Evolutionary conservation across 108 stramenopile genomes (phyloP).

Genomic region (Parmales sp.): DNA sequence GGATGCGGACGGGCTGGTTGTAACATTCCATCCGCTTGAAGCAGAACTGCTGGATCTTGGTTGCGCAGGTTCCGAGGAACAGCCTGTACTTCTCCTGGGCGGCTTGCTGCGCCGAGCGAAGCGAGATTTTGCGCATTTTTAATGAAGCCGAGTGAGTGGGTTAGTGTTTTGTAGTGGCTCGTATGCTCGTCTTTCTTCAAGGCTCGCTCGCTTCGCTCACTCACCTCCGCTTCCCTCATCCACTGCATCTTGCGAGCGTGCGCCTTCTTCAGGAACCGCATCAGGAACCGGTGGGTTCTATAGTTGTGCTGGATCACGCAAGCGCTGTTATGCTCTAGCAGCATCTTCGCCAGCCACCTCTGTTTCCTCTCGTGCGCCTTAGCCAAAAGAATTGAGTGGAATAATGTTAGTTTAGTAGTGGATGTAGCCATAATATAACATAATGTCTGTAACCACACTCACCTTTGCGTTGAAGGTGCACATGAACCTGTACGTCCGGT

Average conservation of each 20-base stretch:
- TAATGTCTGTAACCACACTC: too few relatives aligned
- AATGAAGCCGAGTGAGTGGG: too few relatives aligned
- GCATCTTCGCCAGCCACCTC: neutral
- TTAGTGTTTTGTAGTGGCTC: too few relatives aligned
- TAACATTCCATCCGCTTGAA: neutral
- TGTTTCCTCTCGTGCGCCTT: neutral
- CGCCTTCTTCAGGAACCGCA: conserved; percentile 9
- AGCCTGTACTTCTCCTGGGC: conserved; percentile 1
- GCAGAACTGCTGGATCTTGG: conserved; percentile 4
- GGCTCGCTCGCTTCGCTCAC: too few relatives aligned
- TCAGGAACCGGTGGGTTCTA: conserved; percentile 4
- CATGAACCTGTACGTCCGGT: neutral
- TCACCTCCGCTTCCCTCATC: conserved; percentile 12
- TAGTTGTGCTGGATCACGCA: neutral
- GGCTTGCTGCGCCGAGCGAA: neutral
- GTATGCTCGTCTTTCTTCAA: too few relatives aligned
- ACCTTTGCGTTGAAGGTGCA: neutral
- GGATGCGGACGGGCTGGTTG: conserved; percentile 3
- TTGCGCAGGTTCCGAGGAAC: neutral
- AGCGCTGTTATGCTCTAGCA: neutral
- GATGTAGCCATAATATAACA: too few relatives aligned
- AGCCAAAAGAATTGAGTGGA: too few relatives aligned
- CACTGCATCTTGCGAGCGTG: neutral
- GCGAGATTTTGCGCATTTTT: too few relatives aligned
- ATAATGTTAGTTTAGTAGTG: too few relatives aligned